Evolutionary conservation across 2,329 filamentous ascomycete genomes (phyloP), one percentile per base, ranked within the genome.

Genomic region (Aspergillus brasiliensis): DNA sequence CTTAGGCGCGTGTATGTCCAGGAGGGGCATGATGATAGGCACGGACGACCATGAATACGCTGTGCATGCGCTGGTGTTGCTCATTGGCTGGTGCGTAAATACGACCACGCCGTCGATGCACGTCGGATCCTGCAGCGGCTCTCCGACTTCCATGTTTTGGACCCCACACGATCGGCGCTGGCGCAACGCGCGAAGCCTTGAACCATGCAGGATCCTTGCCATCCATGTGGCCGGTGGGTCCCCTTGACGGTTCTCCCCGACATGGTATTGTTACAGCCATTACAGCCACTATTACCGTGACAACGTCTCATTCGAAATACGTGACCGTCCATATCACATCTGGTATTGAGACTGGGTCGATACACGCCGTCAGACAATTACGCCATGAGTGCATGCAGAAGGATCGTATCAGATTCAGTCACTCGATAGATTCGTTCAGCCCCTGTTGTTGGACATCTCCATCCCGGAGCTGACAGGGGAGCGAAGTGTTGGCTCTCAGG

Each of bases 51-150:
- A 23, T 28, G 46, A 7, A 27, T 23, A 27, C 46, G 25, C n/a
- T 27, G n/a, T n/a, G 2, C 19, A n/a, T 10, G 15, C 46, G 46
- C 17, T n/a, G 25, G 25, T n/a, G 25, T 3, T 2, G 23, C 25
- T 28, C 25, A 49, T 49, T 49, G 46, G 46, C 46, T 8, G 25
- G 46, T n/a, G 46, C 46, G 46, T 49, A 49, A 49, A 49, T 28
- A n/a, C 11, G n/a, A 31, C 15, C 7, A 49, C 25, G 46, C 25
- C 15, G 7, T n/a, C 23, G 25, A n/a, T 19, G n/a, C 5, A 15
- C 7, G 23, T 31, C 25, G 46, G 46, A 49, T 49, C 46, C 46
- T 49, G 46, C 46, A 11, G 25, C 46, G 27, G 25, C 27, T 31
- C 40, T 5, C 7, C 2, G n/a, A 15, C 46, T 31, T 11, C 5